These are phyloP conservation scores for Exutisphaerella laricina DNA, from an alignment of 2,329 filamentous ascomycete species.

Conservation along the genomic window DNA sequence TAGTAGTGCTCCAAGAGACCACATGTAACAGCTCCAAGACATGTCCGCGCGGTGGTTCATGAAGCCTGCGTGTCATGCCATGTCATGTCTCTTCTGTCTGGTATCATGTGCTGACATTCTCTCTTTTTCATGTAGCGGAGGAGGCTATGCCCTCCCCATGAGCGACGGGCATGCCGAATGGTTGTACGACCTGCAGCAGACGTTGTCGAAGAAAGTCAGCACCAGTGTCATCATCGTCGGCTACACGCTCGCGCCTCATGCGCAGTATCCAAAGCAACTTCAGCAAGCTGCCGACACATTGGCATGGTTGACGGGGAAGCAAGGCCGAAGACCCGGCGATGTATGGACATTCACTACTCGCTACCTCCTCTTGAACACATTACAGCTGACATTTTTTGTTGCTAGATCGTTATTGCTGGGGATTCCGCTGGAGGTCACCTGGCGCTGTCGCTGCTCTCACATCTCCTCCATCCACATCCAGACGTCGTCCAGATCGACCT, in stretches of 20 bases:
- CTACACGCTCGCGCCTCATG: constrained; percentile 50
- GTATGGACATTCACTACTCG: constrained; percentile 15
- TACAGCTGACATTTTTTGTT: constrained; percentile 3
- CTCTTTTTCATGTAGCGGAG: too few relatives aligned
- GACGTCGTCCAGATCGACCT: constrained; percentile 38
- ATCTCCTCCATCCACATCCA: constrained; percentile 53
- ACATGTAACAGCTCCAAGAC: too few relatives aligned
- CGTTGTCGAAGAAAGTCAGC: constrained; percentile 37
- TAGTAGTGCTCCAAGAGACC: too few relatives aligned
- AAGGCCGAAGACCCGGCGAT: constrained; percentile 34
- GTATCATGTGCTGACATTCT: too few relatives aligned
- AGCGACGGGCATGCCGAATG: constrained; percentile 46
- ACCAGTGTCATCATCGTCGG: constrained; percentile 50
- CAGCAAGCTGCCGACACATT: constrained; percentile 43
- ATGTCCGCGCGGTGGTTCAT: too few relatives aligned
- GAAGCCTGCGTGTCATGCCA: too few relatives aligned
- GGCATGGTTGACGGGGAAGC: constrained; percentile 38
- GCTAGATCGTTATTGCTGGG: constrained; percentile 44
- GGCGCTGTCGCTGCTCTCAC: constrained; percentile 42
- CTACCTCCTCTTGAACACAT: constrained; percentile 1
- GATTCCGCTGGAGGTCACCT: constrained; percentile 53
- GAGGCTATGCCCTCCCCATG: constrained; percentile 51
- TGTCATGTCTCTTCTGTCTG: too few relatives aligned
- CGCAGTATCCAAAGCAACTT: constrained; percentile 45
- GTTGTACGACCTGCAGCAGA: constrained; percentile 41